Conservation (phyloP, 139 green algal species). For the Picochlorum sp. region DNA sequence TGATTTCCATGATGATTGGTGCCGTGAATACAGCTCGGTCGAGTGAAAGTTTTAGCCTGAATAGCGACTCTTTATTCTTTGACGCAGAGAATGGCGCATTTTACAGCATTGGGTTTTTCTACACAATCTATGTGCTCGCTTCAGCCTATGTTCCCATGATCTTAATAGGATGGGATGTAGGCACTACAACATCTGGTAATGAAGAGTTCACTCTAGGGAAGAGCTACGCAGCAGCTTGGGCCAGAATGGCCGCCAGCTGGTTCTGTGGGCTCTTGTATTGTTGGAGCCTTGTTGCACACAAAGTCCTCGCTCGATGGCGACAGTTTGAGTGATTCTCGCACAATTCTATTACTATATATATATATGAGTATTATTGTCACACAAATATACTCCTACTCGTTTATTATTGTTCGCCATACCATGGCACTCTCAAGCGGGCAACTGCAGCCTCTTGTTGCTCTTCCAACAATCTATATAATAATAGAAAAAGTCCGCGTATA, state of each 20-base stretch:
- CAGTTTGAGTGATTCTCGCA: constrained; percentile 40
- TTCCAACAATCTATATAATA: constrained; percentile 81
- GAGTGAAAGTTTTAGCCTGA: constrained; percentile 22
- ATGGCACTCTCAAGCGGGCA: constrained; percentile 52
- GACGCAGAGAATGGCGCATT: constrained; percentile 35
- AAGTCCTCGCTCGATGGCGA: constrained; percentile 32
- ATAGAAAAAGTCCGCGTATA: constrained; percentile 99
- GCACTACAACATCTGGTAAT: neutral
- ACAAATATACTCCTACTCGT: neutral
- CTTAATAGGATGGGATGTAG: constrained; percentile 34
- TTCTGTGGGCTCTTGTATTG: constrained; percentile 61
- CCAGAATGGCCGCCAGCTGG: constrained; percentile 73
- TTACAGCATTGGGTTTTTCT: constrained; percentile 70
- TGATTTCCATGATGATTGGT: constrained; percentile 15
- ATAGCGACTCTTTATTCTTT: neutral
- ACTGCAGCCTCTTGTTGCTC: constrained; percentile 76
- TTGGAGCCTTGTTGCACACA: constrained; percentile 72
- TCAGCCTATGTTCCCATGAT: constrained; percentile 65
- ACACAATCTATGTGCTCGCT: constrained; percentile 57
- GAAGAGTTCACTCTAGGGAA: constrained; percentile 42
- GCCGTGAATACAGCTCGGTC: constrained; percentile 22
- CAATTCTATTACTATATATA: no score
- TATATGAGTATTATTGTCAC: neutral
- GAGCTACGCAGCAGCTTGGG: constrained; percentile 56
- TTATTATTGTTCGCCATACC: neutral